Percentiles rank a stretch among this genome's conserved stretches.
Evolutionary conservation across 1,284 basidiomycete genomes (phyloP).

Genomic region (Pascua guehoae): DNA sequence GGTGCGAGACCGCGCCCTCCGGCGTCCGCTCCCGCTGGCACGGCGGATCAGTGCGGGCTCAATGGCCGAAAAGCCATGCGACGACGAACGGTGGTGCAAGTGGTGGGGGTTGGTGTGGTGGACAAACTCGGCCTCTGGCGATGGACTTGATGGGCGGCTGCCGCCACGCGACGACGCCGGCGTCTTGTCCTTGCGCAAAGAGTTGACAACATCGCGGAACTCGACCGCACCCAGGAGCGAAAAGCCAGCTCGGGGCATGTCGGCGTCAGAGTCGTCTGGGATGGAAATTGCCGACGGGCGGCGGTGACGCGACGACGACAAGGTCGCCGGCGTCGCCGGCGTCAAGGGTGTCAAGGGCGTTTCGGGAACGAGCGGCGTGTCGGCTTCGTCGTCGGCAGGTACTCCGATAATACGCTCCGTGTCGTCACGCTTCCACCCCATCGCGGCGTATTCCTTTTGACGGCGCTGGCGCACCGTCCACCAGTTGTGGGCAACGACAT

Average conservation of each 20-base stretch:
- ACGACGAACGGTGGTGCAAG: constrained; percentile 3
- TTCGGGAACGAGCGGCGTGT: constrained; percentile 3
- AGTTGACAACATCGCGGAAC: constrained; percentile 59
- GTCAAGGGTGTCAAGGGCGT: not conserved
- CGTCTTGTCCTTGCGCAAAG: constrained; percentile 57
- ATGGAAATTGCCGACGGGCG: too few relatives aligned
- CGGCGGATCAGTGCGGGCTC: constrained; percentile 2
- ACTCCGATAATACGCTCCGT: not conserved
- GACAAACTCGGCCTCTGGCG: not conserved
- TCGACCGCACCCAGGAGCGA: constrained; percentile 22
- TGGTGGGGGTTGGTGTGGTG: not conserved
- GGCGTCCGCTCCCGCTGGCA: not conserved
- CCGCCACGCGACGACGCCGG: constrained; percentile 9
- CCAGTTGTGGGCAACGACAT: constrained; percentile 76
- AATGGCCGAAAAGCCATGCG: constrained; percentile 2
- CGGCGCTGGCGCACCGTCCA: constrained; percentile 54
- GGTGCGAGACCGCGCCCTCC: not conserved
- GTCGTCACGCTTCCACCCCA: constrained; percentile 16
- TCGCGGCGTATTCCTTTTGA: constrained; percentile 39
- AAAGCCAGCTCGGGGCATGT: constrained; percentile 23
- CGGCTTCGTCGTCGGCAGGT: not conserved
- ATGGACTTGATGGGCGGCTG: not conserved
- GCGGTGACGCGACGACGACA: not conserved
- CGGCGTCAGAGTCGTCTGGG: constrained; percentile 13
- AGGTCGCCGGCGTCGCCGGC: not conserved